phyloP scores from a whole-genome alignment of 768 basidiomycete species.

The Tulasnella sp. region DNA sequence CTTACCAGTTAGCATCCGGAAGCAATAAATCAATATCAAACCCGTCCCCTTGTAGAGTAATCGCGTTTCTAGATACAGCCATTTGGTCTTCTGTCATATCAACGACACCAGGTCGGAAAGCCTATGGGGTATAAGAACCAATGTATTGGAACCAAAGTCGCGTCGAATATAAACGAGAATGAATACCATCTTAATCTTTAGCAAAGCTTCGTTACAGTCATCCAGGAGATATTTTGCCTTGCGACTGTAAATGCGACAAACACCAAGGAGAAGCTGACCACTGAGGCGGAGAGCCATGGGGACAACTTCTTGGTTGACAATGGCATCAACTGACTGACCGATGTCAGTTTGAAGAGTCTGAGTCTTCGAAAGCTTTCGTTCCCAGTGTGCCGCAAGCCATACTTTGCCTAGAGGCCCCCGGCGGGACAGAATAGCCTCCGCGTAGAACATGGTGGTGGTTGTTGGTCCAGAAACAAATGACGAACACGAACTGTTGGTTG shows the following conservation, averaged over 20 bases:
- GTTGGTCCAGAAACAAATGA: no score
- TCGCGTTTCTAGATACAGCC: conserved; percentile 71
- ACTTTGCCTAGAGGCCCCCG: conserved; percentile 91
- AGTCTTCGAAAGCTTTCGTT: conserved; percentile 91
- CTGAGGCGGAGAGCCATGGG: conserved; percentile 90
- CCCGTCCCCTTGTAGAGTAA: conserved; percentile 62
- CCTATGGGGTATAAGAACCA: conserved; percentile 32
- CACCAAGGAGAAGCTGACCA: conserved; percentile 89
- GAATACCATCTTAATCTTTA: conserved; percentile 86
- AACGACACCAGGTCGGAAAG: conserved; percentile 87
- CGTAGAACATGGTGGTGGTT: conserved; percentile 49
- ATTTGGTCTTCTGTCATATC: conserved; percentile 95
- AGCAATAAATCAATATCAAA: conserved; percentile 44
- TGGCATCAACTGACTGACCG: conserved; percentile 85
- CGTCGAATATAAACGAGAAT: not conserved
- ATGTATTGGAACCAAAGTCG: not conserved
- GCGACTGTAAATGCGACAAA: conserved; percentile 92
- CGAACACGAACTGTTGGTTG: no score
- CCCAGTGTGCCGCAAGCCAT: conserved; percentile 99
- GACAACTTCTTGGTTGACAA: conserved; percentile 81
- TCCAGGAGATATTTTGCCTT: conserved; percentile 97
- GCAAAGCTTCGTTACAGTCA: conserved; percentile 91
- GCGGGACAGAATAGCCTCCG: conserved; percentile 85
- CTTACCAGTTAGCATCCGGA: conserved; percentile 70
- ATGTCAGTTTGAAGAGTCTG: conserved; percentile 93